Conservation (phyloP, 805 yeast species). For the Sugiyamaella americana region DNA sequence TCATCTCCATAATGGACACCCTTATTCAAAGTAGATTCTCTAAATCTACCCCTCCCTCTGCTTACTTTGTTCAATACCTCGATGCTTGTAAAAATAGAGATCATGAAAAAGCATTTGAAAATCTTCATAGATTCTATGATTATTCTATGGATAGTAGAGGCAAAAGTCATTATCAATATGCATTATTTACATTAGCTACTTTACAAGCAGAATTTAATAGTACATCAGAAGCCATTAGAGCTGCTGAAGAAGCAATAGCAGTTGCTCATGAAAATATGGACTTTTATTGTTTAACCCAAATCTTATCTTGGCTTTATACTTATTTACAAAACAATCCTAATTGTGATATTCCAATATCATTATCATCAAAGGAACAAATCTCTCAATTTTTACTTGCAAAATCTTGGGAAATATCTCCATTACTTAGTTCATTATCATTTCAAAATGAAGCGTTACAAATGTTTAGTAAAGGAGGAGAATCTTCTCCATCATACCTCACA, state of each 20-base stretch:
- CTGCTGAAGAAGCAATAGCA: conserved; percentile 80
- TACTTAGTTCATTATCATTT: conserved; percentile 12
- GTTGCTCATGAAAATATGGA: conserved; percentile 86
- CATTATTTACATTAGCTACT: conserved; percentile 64
- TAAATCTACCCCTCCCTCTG: conserved; percentile 35
- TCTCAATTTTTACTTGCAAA: conserved; percentile 54
- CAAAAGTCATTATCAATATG: conserved; percentile 66
- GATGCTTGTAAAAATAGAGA: conserved; percentile 54
- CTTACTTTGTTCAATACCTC: conserved; percentile 54
- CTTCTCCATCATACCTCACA: conserved; percentile 1
- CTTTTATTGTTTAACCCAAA: conserved; percentile 59
- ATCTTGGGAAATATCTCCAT: conserved; percentile 38
- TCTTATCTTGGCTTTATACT: conserved; percentile 50
- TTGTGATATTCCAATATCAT: conserved; percentile 39
- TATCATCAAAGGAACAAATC: conserved; percentile 58
- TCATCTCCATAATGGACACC: conserved; percentile 33
- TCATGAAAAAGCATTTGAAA: conserved; percentile 47
- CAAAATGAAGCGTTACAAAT: conserved; percentile 16
- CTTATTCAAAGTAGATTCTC: conserved; percentile 32
- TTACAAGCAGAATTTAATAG: conserved; percentile 65
- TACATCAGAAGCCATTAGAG: conserved; percentile 61
- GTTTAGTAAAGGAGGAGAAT: conserved; percentile 14
- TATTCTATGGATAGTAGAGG: conserved; percentile 65
- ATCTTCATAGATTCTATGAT: conserved; percentile 60
- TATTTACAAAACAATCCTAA: conserved; percentile 63